Conservation (phyloP, 345 rosid species). For the Syzygium jambos region DNA sequence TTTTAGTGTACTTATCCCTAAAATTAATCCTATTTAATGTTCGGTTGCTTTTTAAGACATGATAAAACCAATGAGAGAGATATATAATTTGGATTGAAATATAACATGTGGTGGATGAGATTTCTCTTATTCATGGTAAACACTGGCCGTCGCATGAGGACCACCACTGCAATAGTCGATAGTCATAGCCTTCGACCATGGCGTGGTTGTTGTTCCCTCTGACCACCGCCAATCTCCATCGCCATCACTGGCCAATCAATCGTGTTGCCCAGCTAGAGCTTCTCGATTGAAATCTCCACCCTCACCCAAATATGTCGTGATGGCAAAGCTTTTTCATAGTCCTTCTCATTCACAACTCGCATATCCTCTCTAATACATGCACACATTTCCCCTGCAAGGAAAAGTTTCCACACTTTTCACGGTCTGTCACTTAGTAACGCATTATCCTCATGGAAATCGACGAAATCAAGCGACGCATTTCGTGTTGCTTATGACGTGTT, state of each 20-base stretch:
- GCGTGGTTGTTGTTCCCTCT: too few relatives aligned
- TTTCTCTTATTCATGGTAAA: background rate
- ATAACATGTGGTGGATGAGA: background rate
- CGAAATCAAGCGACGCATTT: too few relatives aligned
- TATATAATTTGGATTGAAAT: too few relatives aligned
- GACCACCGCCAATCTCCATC: too few relatives aligned
- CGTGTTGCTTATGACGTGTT: background rate
- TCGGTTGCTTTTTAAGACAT: too few relatives aligned
- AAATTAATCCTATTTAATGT: too few relatives aligned
- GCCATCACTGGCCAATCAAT: background rate
- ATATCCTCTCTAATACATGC: background rate
- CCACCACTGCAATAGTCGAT: background rate
- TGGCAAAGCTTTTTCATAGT: background rate
- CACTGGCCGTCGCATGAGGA: background rate
- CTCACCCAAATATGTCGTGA: background rate
- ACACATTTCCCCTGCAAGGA: background rate
- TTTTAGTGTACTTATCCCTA: too few relatives aligned
- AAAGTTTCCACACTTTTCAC: background rate
- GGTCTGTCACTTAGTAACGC: background rate
- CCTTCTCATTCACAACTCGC: background rate
- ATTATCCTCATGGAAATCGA: background rate
- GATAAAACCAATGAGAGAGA: too few relatives aligned
- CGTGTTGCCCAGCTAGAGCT: background rate
- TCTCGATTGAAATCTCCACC: background rate
- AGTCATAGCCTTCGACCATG: background rate